These are phyloP conservation scores for Dicorynia guianensis DNA, from an alignment of 306 rosid species.

Conservation along the genomic window DNA sequence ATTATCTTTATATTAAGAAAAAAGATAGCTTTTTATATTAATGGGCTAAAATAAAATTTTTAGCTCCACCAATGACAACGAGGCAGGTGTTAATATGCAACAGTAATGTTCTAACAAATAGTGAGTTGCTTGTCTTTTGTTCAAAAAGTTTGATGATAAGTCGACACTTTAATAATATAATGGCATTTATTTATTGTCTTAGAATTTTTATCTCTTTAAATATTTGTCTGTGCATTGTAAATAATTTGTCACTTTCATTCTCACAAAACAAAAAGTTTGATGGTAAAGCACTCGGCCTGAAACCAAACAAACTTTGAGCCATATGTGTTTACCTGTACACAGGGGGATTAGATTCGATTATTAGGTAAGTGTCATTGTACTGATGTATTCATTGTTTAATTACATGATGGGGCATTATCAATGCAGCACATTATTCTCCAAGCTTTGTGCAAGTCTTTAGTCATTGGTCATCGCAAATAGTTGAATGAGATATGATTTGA, in stretches of 20 bases:
- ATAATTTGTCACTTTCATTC: too few relatives aligned
- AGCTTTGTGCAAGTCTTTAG: slow-evolving; percentile 34
- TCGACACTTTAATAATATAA: too few relatives aligned
- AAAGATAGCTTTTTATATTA: too few relatives aligned
- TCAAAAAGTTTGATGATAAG: too few relatives aligned
- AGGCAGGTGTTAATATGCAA: too few relatives aligned
- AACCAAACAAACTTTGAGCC: not conserved
- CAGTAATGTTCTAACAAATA: not conserved
- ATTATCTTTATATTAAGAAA: too few relatives aligned
- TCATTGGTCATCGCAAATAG: slow-evolving; percentile 28
- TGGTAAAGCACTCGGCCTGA: not conserved
- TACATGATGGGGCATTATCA: slow-evolving; percentile 19
- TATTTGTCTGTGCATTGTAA: too few relatives aligned
- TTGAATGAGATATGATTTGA: slow-evolving; percentile 33
- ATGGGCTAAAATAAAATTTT: too few relatives aligned
- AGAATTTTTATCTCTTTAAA: too few relatives aligned
- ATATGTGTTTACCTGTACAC: not conserved
- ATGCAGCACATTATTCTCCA: slow-evolving; percentile 22
- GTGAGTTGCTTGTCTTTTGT: slow-evolving; percentile 23
- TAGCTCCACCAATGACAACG: too few relatives aligned
- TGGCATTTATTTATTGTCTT: too few relatives aligned
- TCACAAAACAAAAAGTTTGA: not conserved
- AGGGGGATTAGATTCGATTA: slow-evolving; percentile 30
- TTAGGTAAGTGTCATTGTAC: slow-evolving; percentile 40
- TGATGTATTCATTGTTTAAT: not conserved